These are phyloP conservation scores for Solanum chmielewskii DNA, from an alignment of 257 asterid genomes.

Conservation along the genomic window DNA sequence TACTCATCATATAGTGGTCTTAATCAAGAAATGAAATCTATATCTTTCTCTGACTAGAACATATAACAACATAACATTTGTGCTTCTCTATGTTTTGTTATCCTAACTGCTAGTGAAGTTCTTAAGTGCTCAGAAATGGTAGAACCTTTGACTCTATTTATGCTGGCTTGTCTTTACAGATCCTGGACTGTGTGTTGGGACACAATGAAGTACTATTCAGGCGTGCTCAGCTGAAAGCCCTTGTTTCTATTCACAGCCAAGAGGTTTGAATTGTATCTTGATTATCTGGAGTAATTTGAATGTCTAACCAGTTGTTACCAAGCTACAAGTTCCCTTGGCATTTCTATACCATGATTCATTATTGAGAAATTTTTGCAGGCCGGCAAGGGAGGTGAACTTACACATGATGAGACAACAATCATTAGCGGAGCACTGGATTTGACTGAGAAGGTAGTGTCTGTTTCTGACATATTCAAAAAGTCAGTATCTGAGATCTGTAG, in stretches of 20 bases:
- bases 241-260: slow-evolving; percentile 86
- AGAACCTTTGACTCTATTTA: not conserved
- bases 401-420: slow-evolving; percentile 95
- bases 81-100: not conserved
- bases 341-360: not conserved
- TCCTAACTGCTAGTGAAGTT: not conserved
- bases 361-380: slow-evolving; percentile 37
- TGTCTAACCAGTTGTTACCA: not conserved
- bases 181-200: slow-evolving; percentile 81
- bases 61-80: not conserved
- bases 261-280: slow-evolving; percentile 42
- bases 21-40: not conserved
- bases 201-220: slow-evolving; percentile 92
- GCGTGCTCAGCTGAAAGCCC: slow-evolving; percentile 96
- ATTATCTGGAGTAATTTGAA: not conserved
- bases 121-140: not conserved
- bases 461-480: not conserved
- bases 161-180: slow-evolving; percentile 25
- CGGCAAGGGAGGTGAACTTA: slow-evolving; percentile 97
- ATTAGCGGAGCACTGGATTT: slow-evolving; percentile 96
- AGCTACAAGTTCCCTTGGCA: not conserved
- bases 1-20: not conserved
- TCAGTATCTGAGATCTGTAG: not conserved
- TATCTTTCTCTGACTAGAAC: not conserved
- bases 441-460: slow-evolving; percentile 70